Evolutionary conservation across 306 rosid genomes (phyloP), one percentile per base, ranked within the genome.

Genomic region (Begonia fuchsioides): DNA sequence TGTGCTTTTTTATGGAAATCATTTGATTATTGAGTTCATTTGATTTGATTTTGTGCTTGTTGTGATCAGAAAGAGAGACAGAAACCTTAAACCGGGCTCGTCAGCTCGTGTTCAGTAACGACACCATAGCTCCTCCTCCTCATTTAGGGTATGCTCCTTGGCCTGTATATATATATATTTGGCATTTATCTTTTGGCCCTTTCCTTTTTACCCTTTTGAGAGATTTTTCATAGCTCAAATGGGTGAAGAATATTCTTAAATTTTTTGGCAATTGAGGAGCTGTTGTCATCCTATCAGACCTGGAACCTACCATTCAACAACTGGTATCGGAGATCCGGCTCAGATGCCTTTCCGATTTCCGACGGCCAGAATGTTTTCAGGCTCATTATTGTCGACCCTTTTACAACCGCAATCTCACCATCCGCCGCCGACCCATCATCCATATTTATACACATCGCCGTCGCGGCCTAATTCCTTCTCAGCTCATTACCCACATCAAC

Each of bases 1-100:
- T 14, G 12, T 13, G 50, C 11, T 56, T 46, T 56, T n/a, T n/a
- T n/a, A n/a, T n/a, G n/a, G n/a, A n/a, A n/a, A n/a, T n/a, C n/a
- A n/a, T n/a, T n/a, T n/a, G n/a, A n/a, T n/a, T n/a, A n/a, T n/a
- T n/a, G n/a, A n/a, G n/a, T n/a, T n/a, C n/a, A n/a, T n/a, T n/a
- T n/a, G n/a, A n/a, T n/a, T n/a, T n/a, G n/a, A n/a, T n/a, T n/a
- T n/a, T n/a, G n/a, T n/a, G n/a, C n/a, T n/a, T n/a, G n/a, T n/a
- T n/a, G n/a, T n/a, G n/a, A n/a, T n/a, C n/a, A n/a, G n/a, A n/a
- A n/a, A n/a, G n/a, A n/a, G n/a, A n/a, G n/a, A 90, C 95, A n/a
- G 98, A 90, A 65, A 85, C 90, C 38, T 83, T 90, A 51, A 85
- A 90, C 72, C 77, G 79, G 47, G 98, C 98, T 71, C 95, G 98